A percentile compares a stretch with the other conserved stretches of the same genome.
phyloP scores from a whole-genome alignment of 257 asterid species.

The Lithospermum erythrorhizon region DNA sequence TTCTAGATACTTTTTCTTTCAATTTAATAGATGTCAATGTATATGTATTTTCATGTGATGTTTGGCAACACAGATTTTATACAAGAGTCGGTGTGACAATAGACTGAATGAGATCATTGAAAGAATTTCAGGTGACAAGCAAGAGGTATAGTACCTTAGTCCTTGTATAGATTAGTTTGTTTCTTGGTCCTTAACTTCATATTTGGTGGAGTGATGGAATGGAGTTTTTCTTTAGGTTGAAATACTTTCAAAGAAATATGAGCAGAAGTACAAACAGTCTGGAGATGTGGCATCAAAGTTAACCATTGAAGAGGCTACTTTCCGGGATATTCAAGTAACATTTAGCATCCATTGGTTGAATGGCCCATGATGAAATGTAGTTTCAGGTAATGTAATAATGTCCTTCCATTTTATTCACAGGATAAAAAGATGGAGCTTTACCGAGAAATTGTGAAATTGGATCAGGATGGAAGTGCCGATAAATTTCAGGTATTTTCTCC shows the following conservation, averaged over 20 bases:
- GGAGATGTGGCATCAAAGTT: constrained; percentile 95
- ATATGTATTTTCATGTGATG: background rate
- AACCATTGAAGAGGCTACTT: constrained; percentile 89
- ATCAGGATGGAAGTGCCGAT: constrained; percentile 57
- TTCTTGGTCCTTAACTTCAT: background rate
- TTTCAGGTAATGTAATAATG: constrained; percentile 1
- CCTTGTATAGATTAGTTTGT: background rate
- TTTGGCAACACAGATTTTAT: constrained; percentile 53
- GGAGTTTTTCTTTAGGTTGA: constrained; percentile 53
- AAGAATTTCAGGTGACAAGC: constrained; percentile 68
- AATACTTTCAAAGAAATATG: constrained; percentile 71
- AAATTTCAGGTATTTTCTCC: constrained; percentile 50
- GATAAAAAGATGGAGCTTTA: constrained; percentile 93
- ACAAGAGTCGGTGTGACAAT: constrained; percentile 94
- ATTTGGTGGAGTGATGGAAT: constrained; percentile 16
- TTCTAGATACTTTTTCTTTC: background rate
- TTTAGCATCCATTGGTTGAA: background rate
- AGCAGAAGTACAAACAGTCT: constrained; percentile 77
- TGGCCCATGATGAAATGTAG: background rate
- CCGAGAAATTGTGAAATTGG: constrained; percentile 69
- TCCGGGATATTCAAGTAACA: constrained; percentile 88
- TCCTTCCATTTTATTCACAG: constrained; percentile 12
- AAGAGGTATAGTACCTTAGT: constrained; percentile 48
- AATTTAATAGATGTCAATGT: background rate
- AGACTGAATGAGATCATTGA: constrained; percentile 82